Base-by-base conservation (phyloP, 2,329 filamentous ascomycete species). In the Pochonia chlamydosporia region DNA sequence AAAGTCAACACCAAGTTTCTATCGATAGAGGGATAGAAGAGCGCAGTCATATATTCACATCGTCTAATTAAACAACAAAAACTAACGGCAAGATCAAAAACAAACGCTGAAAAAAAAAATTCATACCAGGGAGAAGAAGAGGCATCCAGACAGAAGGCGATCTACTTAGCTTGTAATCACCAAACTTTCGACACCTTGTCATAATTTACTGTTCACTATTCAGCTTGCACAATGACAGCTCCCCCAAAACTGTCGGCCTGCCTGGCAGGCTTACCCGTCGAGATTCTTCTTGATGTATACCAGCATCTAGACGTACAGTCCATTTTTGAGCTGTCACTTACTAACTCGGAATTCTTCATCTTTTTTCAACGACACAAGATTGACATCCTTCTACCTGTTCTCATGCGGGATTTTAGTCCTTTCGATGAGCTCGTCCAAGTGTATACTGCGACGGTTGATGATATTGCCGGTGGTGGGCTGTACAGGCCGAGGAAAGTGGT, bases 251-350 rank as follows among this genome's bases (percentile, higher is more conserved):
- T 50, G 37, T 18, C 43, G 2, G 50, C 52, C 21, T 51, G 48
- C 33, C 54, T 70, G 18, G 51, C 60, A 40, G 54, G 54, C 37
- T 49, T 73, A 40, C 74, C 76, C 0, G 60, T 67, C 3, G 76
- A 80, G 54, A 66, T 76, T 16, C 56, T 76, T 3, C 58, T 78
- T 10, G 69, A 74, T 18, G 70, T 78, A 21, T 74, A 74, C 53
- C 67, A 69, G 25, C 52, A 69, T 16, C 60, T 78, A 43, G 66
- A 73, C 46, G 49, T 75, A 1, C 53, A 60, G 2, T 68, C 68
- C 21, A 63, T 73, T 30, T 67, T 65, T 44, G 62, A 62, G 26
- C 61, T 73, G 26, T 68, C 61, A n/a, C 54, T 59, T 13, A 56
- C 61, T 3, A 72, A 65, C 52, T 65, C 61, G 24, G 59, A 59